Evolutionary conservation across 805 yeast species (phyloP).

Genomic region (Saturnispora halmiae): DNA sequence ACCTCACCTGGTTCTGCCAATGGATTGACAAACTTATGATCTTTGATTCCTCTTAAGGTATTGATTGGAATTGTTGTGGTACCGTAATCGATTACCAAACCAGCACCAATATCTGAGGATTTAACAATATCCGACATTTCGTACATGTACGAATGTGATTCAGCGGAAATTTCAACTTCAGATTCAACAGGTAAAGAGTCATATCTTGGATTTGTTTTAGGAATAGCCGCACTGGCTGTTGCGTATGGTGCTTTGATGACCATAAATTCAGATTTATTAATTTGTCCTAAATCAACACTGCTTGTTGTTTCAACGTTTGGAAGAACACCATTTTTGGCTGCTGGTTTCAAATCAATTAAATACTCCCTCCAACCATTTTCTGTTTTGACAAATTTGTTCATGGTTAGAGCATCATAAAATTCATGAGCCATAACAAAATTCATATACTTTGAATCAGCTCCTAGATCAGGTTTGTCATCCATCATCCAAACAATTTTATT

Average conservation of each 20-base stretch:
- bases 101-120: constrained; percentile 44
- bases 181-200: constrained; percentile 45
- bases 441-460: constrained; percentile 24
- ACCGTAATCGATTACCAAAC: constrained; percentile 73
- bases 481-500: constrained; percentile 46
- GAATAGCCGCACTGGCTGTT: constrained; percentile 55
- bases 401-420: constrained; percentile 80
- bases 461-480: constrained; percentile 44
- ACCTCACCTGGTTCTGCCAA: constrained; percentile 69
- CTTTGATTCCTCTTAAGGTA: constrained; percentile 61
- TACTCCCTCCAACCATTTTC: constrained; percentile 72
- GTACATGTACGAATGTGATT: constrained; percentile 48
- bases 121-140: constrained; percentile 37
- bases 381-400: constrained; percentile 55
- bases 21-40: constrained; percentile 69
- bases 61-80: constrained; percentile 57
- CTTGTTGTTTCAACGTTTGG: constrained; percentile 20
- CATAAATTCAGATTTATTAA: constrained; percentile 35
- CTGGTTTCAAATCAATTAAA: constrained; percentile 46
- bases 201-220: constrained; percentile 42
- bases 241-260: constrained; percentile 48
- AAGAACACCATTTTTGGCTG: constrained; percentile 9
- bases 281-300: constrained; percentile 7
- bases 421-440: constrained; percentile 76
- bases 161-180: constrained; percentile 67